Conservation (phyloP, 495 filamentous ascomycete species). For the Clohesyomyces aquaticus region DNA sequence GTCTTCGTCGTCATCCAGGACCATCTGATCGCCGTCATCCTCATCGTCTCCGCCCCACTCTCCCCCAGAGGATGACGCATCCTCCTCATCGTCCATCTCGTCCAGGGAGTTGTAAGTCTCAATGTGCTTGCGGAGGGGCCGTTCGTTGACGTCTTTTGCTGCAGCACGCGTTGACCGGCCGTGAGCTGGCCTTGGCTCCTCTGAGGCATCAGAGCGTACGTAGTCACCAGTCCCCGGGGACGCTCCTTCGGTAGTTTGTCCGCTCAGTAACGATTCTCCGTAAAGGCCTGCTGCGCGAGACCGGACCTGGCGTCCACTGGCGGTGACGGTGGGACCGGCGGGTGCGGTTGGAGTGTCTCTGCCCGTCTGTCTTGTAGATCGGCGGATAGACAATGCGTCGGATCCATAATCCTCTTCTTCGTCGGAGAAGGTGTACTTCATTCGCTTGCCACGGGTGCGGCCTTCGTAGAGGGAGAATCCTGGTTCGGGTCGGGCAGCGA, state of each 20-base stretch:
- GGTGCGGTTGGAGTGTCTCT: constrained; percentile 65
- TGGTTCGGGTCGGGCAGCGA: constrained; percentile 82
- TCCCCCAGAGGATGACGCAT: constrained; percentile 59
- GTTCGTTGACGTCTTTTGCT: constrained; percentile 46
- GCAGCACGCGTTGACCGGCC: constrained; percentile 43
- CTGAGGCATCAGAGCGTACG: constrained; percentile 44
- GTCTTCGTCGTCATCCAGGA: constrained; percentile 49
- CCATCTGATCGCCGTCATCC: constrained; percentile 55
- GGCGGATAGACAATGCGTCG: constrained; percentile 64
- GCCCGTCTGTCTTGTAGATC: constrained; percentile 75
- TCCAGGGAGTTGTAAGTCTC: constrained; percentile 59
- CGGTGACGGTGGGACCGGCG: constrained; percentile 76
- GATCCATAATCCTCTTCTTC: constrained; percentile 76
- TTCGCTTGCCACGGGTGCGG: constrained; percentile 89
- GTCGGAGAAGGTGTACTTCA: constrained; percentile 94
- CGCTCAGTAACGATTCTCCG: constrained; percentile 68
- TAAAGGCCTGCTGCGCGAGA: constrained; percentile 75
- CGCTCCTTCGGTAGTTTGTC: constrained; percentile 45
- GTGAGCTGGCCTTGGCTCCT: constrained; percentile 36
- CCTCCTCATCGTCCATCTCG: constrained; percentile 68
- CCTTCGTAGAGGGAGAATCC: constrained; percentile 95
- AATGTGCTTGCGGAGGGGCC: constrained; percentile 48
- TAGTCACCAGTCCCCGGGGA: constrained; percentile 44
- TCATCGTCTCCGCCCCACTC: constrained; percentile 74
- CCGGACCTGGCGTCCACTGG: constrained; percentile 85